Evolutionary conservation across 192 early-diverging fungal species (phyloP).

Genomic region (Mortierella claussenii): DNA sequence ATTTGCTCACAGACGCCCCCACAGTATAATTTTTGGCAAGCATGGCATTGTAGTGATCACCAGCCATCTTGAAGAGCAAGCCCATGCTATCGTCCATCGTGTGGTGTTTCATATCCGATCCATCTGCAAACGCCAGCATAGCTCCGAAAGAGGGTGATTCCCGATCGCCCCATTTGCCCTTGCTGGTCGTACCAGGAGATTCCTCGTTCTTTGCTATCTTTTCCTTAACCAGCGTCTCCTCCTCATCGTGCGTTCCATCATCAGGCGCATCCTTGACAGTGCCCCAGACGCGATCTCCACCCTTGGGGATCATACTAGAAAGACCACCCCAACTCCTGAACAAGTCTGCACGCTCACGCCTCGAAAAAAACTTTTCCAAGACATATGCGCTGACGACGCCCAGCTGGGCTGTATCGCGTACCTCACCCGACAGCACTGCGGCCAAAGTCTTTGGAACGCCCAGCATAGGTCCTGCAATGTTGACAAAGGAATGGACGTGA

Average conservation of each 20-base stretch:
- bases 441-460: conserved; percentile 88
- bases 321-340: conserved; percentile 88
- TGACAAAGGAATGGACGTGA: conserved; percentile 83
- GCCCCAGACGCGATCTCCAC: conserved; percentile 87
- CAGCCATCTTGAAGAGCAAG: conserved; percentile 65
- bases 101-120: conserved; percentile 50
- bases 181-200: neutral
- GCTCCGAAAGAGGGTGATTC: conserved; percentile 43
- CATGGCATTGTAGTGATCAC: conserved; percentile 58
- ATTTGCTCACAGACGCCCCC: conserved; percentile 67
- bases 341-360: conserved; percentile 75
- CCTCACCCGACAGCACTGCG: conserved; percentile 81
- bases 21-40: conserved; percentile 72
- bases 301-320: conserved; percentile 83
- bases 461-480: conserved; percentile 87
- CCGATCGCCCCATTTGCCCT: conserved; percentile 8
- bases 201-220: conserved; percentile 31
- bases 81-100: conserved; percentile 56
- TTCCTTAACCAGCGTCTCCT: conserved; percentile 35
- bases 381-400: conserved; percentile 78
- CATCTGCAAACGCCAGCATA: conserved; percentile 36
- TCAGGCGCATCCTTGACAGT: conserved; percentile 73
- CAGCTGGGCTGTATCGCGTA: conserved; percentile 86
- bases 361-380: conserved; percentile 88
- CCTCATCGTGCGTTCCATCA: conserved; percentile 63